These are phyloP conservation scores for Exophiala sp. DNA, from an alignment of 2,329 filamentous ascomycete genomes.

Conservation along the genomic window DNA sequence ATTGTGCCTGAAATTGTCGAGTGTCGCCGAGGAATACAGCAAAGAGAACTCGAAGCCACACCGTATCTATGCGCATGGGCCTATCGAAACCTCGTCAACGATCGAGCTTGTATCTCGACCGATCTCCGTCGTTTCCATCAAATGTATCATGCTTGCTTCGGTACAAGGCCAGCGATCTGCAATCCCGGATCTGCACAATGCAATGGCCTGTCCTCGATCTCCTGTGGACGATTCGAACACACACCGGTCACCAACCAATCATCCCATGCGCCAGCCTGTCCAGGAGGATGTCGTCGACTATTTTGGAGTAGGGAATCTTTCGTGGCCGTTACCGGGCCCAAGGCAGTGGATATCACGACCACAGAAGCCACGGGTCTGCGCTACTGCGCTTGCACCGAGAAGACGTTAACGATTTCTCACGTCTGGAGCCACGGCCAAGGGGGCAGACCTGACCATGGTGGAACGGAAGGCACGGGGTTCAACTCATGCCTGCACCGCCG, in stretches of 20 bases:
- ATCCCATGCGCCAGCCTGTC: background rate
- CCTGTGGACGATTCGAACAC: constrained; percentile 1
- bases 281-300: constrained; percentile 1
- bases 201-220: background rate
- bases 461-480: constrained; percentile 12
- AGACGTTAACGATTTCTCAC: constrained; percentile 11
- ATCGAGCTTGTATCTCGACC: constrained; percentile 11
- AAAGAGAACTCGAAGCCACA: constrained; percentile 1
- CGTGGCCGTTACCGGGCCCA: background rate
- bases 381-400: constrained; percentile 2
- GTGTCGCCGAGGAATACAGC: constrained; percentile 1
- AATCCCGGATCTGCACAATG: constrained; percentile 2
- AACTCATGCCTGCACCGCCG: constrained; percentile 28
- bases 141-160: constrained; percentile 4
- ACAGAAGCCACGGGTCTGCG: background rate
- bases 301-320: constrained; percentile 5
- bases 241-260: constrained; percentile 6
- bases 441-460: constrained; percentile 5
- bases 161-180: background rate
- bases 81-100: constrained; percentile 9
- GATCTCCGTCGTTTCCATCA: constrained; percentile 4
- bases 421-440: constrained; percentile 15
- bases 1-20: constrained; percentile 11
- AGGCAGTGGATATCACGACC: constrained; percentile 1
- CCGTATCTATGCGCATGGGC: constrained; percentile 14